Evolutionary conservation across 2,329 filamentous ascomycete genomes (phyloP).

Genomic region (Cadophora gregata): DNA sequence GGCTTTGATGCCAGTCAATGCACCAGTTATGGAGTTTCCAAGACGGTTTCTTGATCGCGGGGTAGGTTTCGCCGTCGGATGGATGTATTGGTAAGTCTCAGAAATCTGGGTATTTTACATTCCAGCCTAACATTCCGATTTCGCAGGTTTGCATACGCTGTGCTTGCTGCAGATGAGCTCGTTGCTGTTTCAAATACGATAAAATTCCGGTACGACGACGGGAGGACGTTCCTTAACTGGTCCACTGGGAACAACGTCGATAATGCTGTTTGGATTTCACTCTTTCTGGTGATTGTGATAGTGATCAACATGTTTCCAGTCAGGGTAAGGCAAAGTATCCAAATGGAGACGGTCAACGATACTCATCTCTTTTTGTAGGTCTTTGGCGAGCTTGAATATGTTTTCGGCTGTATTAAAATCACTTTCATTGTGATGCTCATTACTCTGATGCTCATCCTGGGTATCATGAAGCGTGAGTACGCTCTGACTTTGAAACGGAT

Average conservation of each 20-base stretch:
- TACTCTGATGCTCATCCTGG: conserved; percentile 48
- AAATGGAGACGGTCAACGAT: too few species aligned
- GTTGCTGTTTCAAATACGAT: conserved; percentile 47
- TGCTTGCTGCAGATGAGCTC: conserved; percentile 47
- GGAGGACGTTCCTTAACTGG: conserved; percentile 45
- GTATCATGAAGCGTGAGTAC: conserved; percentile 46
- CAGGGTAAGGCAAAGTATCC: conserved; percentile 38
- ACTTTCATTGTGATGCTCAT: conserved; percentile 47
- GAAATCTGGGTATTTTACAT: not conserved
- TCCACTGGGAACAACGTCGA: conserved; percentile 45
- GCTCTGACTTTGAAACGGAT: not conserved
- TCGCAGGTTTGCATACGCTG: conserved; percentile 47
- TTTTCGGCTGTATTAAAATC: conserved; percentile 48
- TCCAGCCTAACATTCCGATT: conserved; percentile 15
- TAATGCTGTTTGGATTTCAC: conserved; percentile 47
- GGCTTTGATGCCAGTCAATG: conserved; percentile 49
- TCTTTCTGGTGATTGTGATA: conserved; percentile 47
- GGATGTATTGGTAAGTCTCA: conserved; percentile 47
- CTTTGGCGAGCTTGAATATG: conserved; percentile 48
- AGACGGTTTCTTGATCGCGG: conserved; percentile 47
- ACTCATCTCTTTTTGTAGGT: conserved; percentile 26
- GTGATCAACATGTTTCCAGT: conserved; percentile 48
- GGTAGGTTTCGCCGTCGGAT: conserved; percentile 48
- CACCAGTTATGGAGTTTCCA: conserved; percentile 49
- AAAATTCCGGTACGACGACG: conserved; percentile 48